Evolutionary conservation across 73 alveolate genomes (phyloP).

Genomic region (Tetrahymena borealis): DNA sequence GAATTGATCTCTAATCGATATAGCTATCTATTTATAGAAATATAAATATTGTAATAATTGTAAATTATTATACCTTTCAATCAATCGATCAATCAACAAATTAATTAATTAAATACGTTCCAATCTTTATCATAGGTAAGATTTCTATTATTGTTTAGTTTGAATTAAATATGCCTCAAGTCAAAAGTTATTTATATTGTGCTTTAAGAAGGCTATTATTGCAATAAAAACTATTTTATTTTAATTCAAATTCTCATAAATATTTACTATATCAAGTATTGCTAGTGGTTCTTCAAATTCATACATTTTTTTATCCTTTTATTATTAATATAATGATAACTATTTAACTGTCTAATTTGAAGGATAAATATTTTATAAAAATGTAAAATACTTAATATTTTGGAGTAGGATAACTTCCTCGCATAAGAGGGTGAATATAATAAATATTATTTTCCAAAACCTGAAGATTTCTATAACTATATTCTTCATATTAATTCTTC

Average conservation of each 20-base stretch:
- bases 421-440: too few relatives aligned
- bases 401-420: too few relatives aligned
- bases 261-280: neutral
- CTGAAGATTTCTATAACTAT: too few relatives aligned
- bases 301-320: neutral
- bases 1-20: too few relatives aligned
- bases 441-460: too few relatives aligned
- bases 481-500: too few relatives aligned
- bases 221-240: neutral
- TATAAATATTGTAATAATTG: neutral
- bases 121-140: neutral
- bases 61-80: neutral
- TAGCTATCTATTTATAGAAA: neutral
- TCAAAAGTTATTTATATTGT: neutral
- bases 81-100: too few relatives aligned
- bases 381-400: too few relatives aligned
- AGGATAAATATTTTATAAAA: too few relatives aligned
- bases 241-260: neutral
- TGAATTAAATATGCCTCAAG: neutral
- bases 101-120: neutral
- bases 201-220: neutral
- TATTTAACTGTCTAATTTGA: too few relatives aligned
- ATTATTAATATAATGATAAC: too few relatives aligned
- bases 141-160: neutral
- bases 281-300: neutral